Base-by-base conservation (phyloP, 2,329 filamentous ascomycete genomes). In the Kalaharituber pfeilii region DNA sequence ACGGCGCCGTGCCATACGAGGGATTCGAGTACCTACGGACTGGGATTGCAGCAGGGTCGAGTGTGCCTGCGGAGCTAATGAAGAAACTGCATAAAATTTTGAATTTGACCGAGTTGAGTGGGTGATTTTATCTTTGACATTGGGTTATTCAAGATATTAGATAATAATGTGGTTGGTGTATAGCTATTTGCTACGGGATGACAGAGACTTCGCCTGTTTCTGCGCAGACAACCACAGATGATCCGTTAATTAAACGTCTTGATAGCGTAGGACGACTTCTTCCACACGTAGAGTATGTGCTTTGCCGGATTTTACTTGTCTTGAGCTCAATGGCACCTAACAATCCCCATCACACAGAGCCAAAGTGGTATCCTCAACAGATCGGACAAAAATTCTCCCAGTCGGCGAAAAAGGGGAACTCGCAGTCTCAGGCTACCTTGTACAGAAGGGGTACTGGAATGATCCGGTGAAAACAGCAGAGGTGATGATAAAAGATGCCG, bases 11-110 rank as follows among this genome's bases (percentile, higher is more conserved):
- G 1, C 58, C 69, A 0, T 57, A 70, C 29, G 67, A 73, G 53
- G 79, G 79, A 0, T 82, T 84, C 64, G 68, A 79, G 51, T 66
- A 78, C 58, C 72, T 96, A 4, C 74, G 81, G 44, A 96, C 89
- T n/a, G 91, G 91, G 27, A 95, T 96, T 62, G 87, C 84, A 9
- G 86, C 89, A 0, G 91, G 91, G 0, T 84, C 78, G 53, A 84
- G 80, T n/a, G 82, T 96, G 1, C 89, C 91, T 0, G 78, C 82
- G 20, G 76, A 84, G 52, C 73, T 95, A 26, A 94, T 93, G 85
- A 74, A 75, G 18, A 79, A 77, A 56, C 70, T 96, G 5, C 83
- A 89, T 66, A 74, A 74, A 24, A 74, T 72, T 1, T 72, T 96
- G 7, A 91, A 91, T 50, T 71, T 96, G 18, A 77, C 75, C 0